A percentile compares a stretch with the other conserved stretches of the same genome.
Conservation (phyloP, 495 filamentous ascomycete species). For the Pyrenopolyporus hunteri region DNA sequence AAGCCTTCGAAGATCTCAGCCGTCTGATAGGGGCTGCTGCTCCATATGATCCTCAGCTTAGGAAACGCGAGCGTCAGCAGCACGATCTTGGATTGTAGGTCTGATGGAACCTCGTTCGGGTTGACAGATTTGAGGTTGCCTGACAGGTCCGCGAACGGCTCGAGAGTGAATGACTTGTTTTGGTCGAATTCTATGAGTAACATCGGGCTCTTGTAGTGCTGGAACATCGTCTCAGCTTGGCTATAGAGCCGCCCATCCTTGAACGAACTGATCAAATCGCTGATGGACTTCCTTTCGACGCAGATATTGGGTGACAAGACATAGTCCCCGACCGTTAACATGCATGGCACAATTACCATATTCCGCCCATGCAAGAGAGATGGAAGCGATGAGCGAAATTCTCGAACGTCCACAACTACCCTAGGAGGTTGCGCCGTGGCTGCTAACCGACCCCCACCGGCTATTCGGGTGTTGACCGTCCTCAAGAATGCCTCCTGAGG, state of each 20-base stretch:
- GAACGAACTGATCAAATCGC: constrained; percentile 89
- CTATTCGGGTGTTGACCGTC: constrained; percentile 95
- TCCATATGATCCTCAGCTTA: constrained; percentile 89
- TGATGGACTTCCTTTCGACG: constrained; percentile 91
- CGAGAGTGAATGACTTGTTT: constrained; percentile 95
- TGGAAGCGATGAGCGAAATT: constrained; percentile 91
- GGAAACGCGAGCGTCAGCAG: constrained; percentile 93
- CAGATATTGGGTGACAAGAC: constrained; percentile 88
- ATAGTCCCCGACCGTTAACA: constrained; percentile 97
- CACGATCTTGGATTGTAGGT: constrained; percentile 91
- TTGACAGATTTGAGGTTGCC: constrained; percentile 63
- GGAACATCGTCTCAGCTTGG: constrained; percentile 92
- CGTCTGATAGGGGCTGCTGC: constrained; percentile 89
- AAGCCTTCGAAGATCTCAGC: constrained; percentile 95
- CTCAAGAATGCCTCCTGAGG: constrained; percentile 92
- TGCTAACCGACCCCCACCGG: constrained; percentile 85
- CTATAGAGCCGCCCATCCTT: constrained; percentile 88
- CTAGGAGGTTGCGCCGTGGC: constrained; percentile 92
- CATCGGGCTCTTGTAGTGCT: constrained; percentile 88
- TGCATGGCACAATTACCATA: constrained; percentile 87
- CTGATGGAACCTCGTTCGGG: constrained; percentile 63
- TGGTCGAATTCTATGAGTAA: constrained; percentile 97
- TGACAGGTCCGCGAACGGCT: constrained; percentile 84
- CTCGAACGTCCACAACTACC: constrained; percentile 92
- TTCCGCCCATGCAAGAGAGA: constrained; percentile 87